phyloP scores from a whole-genome alignment of 2,329 filamentous ascomycete species.

The Verticillium nonalfalfae region DNA sequence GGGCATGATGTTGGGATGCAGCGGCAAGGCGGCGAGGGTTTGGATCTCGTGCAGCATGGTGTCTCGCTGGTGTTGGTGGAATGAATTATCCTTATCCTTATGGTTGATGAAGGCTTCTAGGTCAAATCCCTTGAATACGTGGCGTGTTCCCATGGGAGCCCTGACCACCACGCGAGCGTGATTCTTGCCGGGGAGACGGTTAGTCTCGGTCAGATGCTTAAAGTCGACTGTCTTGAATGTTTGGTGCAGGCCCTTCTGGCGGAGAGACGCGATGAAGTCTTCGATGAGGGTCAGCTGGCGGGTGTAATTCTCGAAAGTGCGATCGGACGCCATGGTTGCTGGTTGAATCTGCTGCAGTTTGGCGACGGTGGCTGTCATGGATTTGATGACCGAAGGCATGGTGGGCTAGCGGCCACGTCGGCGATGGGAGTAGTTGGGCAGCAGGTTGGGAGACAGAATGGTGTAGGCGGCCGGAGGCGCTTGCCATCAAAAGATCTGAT shows the following conservation, averaged over 20 bases:
- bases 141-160: not conserved
- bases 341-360: not conserved
- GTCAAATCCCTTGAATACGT: constrained; percentile 14
- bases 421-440: not conserved
- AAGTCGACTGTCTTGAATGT: constrained; percentile 6
- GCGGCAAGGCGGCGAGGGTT: constrained; percentile 8
- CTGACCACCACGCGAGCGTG: constrained; percentile 6
- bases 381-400: not conserved
- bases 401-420: not conserved
- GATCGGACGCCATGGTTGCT: not conserved
- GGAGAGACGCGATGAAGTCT: not conserved
- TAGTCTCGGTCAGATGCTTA: constrained; percentile 3
- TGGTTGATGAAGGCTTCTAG: constrained; percentile 5
- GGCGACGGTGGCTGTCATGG: not conserved
- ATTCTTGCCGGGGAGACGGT: constrained; percentile 9
- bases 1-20: constrained; percentile 14
- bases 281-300: constrained; percentile 4
- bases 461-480: not conserved
- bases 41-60: constrained; percentile 12
- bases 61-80: constrained; percentile 5
- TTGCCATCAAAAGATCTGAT: not conserved
- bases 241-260: not conserved
- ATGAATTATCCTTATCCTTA: not conserved
- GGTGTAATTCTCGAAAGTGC: constrained; percentile 4
- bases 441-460: not conserved